Evolutionary conservation across 2,329 filamentous ascomycete species (phyloP), one percentile per base, ranked within the genome.

Genomic region (Sporothrix dimorphospora): DNA sequence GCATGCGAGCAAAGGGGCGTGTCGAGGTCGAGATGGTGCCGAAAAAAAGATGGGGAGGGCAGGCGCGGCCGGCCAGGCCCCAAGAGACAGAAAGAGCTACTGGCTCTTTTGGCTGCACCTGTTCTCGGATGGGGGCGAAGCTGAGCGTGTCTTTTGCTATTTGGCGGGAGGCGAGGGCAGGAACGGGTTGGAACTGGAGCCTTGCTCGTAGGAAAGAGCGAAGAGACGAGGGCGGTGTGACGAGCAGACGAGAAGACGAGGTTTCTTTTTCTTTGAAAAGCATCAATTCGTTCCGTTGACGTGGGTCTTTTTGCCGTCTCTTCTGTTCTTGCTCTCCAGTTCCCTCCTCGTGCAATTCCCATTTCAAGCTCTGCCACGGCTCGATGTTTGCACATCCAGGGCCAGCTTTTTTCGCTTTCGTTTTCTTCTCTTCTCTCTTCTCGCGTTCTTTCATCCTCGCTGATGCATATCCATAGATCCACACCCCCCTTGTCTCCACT

Each of bases 401-500:
- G 47, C 27, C 45, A 40, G 11, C 12, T 68, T 51, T 53, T 42
- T 38, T 14, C 27, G 14, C 27, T 16, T 57, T n/a, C 16, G 8
- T 34, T 34, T 57, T 57, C 27, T 12, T 27, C 21, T 24, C 24
- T 55, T 55, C 24, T 16, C 38, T 40, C 16, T 27, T 9, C 12
- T 27, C 24, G n/a, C 14, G n/a, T 66, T 38, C 24, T 51, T 49
- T 38, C 24, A 40, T 42, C 34, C 45, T 55, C n/a, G 67, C 67
- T 69, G 67, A 69, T 59, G 21, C 67, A 69, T 69, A 57, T 69
- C 51, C 38, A 45, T 69, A 59, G 14, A 55, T 45, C 14, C 67
- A 69, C 67, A 16, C 65, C 38, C 51, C 51, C 51, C 38, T 40
- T 1, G 11, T 45, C 51, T n/a, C 49, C 34, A 27, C 34, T n/a